Evolutionary conservation across 148 eudicot genomes (phyloP).

Genomic region (Camellia lanceoleosa): DNA sequence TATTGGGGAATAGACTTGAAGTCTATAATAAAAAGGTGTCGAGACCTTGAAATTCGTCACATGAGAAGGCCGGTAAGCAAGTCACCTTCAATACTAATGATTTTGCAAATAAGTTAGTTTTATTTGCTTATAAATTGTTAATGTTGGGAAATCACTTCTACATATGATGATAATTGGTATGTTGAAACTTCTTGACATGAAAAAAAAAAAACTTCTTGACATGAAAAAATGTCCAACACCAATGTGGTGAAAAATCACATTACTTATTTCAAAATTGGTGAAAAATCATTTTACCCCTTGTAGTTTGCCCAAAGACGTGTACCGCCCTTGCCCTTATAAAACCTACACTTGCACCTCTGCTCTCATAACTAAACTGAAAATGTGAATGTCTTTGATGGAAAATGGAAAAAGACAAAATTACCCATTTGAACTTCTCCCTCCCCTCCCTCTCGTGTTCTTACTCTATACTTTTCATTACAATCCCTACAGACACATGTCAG

Average conservation of each 20-base stretch:
- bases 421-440: too few relatives aligned
- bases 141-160: not conserved
- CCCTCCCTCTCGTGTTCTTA: too few relatives aligned
- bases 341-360: not conserved
- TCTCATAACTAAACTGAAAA: not conserved
- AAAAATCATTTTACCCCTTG: not conserved
- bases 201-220: not conserved
- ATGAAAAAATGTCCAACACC: not conserved
- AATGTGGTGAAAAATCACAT: not conserved
- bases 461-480: too few relatives aligned
- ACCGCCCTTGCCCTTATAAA: not conserved
- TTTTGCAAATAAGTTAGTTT: not conserved
- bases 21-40: slow-evolving; percentile 56
- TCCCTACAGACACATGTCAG: too few relatives aligned
- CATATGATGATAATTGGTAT: not conserved
- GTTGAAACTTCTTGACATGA: not conserved
- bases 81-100: not conserved
- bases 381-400: too few relatives aligned
- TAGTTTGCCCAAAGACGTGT: too few relatives aligned
- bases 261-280: not conserved
- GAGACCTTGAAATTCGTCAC: slow-evolving; percentile 58
- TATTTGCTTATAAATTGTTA: not conserved
- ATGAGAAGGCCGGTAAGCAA: slow-evolving; percentile 92
- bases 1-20: slow-evolving; percentile 80
- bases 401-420: too few relatives aligned